Evolutionary conservation across 2,329 filamentous ascomycete species (phyloP).

Genomic region (Trichoderma semiorbis): DNA sequence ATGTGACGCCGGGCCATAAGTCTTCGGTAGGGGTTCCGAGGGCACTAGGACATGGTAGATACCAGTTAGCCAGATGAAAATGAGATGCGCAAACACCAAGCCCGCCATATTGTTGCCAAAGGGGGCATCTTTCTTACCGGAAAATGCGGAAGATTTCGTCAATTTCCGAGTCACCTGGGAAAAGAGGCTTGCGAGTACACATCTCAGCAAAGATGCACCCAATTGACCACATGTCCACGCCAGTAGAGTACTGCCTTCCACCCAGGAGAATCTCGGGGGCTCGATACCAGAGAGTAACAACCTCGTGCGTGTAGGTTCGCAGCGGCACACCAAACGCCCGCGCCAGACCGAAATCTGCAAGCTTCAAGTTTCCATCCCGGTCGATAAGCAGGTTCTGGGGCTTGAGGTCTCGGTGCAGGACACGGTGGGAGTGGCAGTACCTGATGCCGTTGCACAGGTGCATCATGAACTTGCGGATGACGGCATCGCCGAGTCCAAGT

Average conservation of each 20-base stretch:
- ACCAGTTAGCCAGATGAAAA: background rate
- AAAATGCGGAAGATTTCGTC: slow-evolving; percentile 56
- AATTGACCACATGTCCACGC: slow-evolving; percentile 94
- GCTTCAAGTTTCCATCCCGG: slow-evolving; percentile 81
- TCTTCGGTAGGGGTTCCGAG: slow-evolving; percentile 81
- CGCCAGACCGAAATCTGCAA: slow-evolving; percentile 86
- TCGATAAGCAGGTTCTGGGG: slow-evolving; percentile 88
- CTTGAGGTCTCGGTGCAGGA: slow-evolving; percentile 85
- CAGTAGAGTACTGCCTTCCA: slow-evolving; percentile 87
- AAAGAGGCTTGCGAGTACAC: slow-evolving; percentile 89
- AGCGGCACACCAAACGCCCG: slow-evolving; percentile 88
- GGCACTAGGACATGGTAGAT: slow-evolving; percentile 43
- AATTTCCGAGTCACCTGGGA: slow-evolving; percentile 78
- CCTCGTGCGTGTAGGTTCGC: slow-evolving; percentile 90
- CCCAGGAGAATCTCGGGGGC: slow-evolving; percentile 87
- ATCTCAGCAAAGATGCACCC: slow-evolving; percentile 96
- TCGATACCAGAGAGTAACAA: slow-evolving; percentile 92
- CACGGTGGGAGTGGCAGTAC: slow-evolving; percentile 85
- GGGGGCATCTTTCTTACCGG: slow-evolving; percentile 50
- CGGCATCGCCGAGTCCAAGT: slow-evolving; percentile 70
- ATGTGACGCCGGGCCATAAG: slow-evolving; percentile 88
- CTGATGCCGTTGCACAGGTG: slow-evolving; percentile 80
- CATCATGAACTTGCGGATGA: slow-evolving; percentile 91
- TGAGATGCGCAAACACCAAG: background rate
- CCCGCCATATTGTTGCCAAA: background rate